phyloP scores from a whole-genome alignment of 768 basidiomycete genomes.

The Suillus weaverae region DNA sequence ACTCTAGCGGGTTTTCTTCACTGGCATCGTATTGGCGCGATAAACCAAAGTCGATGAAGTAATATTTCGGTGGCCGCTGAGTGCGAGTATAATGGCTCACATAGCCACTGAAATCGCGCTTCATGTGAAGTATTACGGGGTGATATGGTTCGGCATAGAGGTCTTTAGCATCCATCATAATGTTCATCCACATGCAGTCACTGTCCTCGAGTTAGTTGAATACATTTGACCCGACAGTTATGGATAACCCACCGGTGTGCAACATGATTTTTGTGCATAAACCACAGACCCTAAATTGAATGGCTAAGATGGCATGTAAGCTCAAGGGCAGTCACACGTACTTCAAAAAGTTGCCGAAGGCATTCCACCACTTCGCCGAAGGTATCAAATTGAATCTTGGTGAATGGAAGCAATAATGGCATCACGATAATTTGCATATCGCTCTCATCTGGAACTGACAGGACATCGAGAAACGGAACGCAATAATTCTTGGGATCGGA shows the following conservation, averaged over 20 bases:
- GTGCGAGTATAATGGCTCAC: slow-evolving; percentile 18
- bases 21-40: slow-evolving; percentile 19
- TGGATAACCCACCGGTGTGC: background rate
- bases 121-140: slow-evolving; percentile 3
- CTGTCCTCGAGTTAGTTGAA: background rate
- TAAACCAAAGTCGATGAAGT: slow-evolving; percentile 26
- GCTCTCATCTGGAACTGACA: slow-evolving; percentile 16
- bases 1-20: slow-evolving; percentile 18
- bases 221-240: too few relatives aligned
- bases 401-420: slow-evolving; percentile 35
- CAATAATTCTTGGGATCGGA: slow-evolving; percentile 32
- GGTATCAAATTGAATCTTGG: slow-evolving; percentile 27
- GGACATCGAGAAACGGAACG: slow-evolving; percentile 29
- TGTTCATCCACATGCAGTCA: slow-evolving; percentile 15
- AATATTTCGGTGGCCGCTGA: slow-evolving; percentile 18
- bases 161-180: slow-evolving; percentile 17
- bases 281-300: slow-evolving; percentile 21
- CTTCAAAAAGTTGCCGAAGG: slow-evolving; percentile 35
- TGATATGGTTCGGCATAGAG: slow-evolving; percentile 11
- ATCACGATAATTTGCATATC: slow-evolving; percentile 28
- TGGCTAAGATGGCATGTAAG: background rate
- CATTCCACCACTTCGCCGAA: slow-evolving; percentile 35
- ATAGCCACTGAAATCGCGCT: slow-evolving; percentile 6
- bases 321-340: background rate
- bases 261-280: slow-evolving; percentile 24